Evolutionary conservation across 805 yeast genomes (phyloP).

Genomic region (Wickerhamiella allomyrinae): DNA sequence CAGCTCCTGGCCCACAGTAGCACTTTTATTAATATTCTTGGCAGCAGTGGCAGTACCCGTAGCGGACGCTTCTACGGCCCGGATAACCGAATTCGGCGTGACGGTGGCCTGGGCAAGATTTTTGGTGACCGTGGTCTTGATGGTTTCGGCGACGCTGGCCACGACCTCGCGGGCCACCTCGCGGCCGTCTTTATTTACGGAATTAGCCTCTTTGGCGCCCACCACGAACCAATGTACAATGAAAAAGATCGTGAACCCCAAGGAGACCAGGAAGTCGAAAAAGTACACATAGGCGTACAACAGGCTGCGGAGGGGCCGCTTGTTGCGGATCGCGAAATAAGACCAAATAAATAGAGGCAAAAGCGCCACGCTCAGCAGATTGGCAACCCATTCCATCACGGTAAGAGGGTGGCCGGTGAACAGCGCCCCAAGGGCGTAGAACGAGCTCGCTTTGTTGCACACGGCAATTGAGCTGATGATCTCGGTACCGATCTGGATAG

Average conservation of each 20-base stretch:
- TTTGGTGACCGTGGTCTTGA: not conserved
- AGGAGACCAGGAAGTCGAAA: constrained; percentile 52
- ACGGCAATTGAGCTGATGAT: constrained; percentile 58
- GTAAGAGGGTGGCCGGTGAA: constrained; percentile 78
- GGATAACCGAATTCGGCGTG: not conserved
- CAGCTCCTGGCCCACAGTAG: constrained; percentile 22
- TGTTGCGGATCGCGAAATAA: constrained; percentile 34
- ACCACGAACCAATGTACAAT: constrained; percentile 55
- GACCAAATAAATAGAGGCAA: constrained; percentile 56
- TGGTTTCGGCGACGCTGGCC: not conserved
- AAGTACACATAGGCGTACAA: constrained; percentile 48
- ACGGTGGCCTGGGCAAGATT: not conserved
- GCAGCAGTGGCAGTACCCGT: constrained; percentile 2
- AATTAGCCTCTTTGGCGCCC: constrained; percentile 16
- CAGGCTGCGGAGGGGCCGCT: constrained; percentile 47
- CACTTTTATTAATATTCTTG: constrained; percentile 13
- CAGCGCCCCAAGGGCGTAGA: constrained; percentile 71
- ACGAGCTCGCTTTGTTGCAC: constrained; percentile 78
- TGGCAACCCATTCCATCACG: constrained; percentile 69
- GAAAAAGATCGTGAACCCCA: constrained; percentile 61
- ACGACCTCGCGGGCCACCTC: not conserved
- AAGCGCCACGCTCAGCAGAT: constrained; percentile 46
- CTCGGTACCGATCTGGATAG: constrained; percentile 81
- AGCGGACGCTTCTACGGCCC: not conserved
- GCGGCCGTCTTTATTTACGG: constrained; percentile 10